Evolutionary conservation across 1,139 yeast species (phyloP).

Genomic region (Oligophagozyma castellii): DNA sequence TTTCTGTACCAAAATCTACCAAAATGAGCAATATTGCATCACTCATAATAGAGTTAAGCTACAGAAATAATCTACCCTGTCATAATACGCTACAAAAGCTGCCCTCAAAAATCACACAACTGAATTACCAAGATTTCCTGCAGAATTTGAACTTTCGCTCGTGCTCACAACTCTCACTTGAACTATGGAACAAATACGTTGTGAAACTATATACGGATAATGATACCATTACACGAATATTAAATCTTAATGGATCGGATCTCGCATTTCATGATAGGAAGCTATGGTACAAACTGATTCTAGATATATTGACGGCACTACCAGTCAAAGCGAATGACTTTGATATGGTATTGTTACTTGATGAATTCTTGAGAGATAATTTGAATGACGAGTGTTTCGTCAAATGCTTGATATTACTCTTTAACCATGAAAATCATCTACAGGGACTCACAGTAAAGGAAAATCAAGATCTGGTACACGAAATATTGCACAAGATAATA

Average conservation of each 20-base stretch:
- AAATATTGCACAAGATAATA: neutral
- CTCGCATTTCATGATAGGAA: no score
- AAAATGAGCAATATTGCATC: no score
- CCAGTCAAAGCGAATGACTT: neutral
- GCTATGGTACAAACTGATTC: neutral
- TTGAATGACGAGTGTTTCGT: slow-evolving; percentile 5
- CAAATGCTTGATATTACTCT: slow-evolving; percentile 12
- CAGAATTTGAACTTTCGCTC: neutral
- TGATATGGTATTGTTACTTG: neutral
- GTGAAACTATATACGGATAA: neutral
- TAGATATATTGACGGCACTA: neutral
- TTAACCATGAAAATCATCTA: slow-evolving; percentile 6
- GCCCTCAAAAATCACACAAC: neutral
- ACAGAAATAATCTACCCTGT: no score
- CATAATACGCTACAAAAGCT: no score
- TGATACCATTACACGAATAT: neutral
- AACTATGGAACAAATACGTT: neutral
- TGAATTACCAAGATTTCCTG: neutral
- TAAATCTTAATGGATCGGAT: no score
- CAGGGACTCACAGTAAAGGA: neutral
- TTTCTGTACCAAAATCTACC: no score
- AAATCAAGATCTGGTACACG: slow-evolving; percentile 2
- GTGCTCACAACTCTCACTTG: neutral
- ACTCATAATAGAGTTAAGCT: no score
- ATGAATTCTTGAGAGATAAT: neutral